Base-by-base conservation (phyloP, 148 eudicot species). In the Fallopia convolvulus region DNA sequence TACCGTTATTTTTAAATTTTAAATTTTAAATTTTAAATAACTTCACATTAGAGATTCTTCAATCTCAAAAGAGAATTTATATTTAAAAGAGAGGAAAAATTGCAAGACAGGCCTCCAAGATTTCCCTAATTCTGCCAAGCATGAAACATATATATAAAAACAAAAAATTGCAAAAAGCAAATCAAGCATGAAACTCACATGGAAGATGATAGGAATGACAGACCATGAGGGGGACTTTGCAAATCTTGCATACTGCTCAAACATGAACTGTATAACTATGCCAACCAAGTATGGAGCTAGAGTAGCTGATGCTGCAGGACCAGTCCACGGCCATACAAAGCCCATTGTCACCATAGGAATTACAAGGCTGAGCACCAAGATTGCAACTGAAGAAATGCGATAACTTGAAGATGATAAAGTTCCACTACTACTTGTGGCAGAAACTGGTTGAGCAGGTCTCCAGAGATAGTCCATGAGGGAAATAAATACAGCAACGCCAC, bases 201-300 rank as follows among this genome's bases (percentile, higher is more conserved):
- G 91, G 80, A 95, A 92, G 78, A 95, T 82, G 70, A 92, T 76
- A 11, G 97, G 97, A 88, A 95, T 91, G 82, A 88, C 97, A 74
- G 93, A 87, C 91, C 90, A 84, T 47, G 99, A 92, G 75, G 99
- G 97, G 18, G 97, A 95, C 77, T 84, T 87, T 2, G 76, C 26
- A 79, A 86, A 86, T 84, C 87, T 85, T 73, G 99, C 90, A 83
- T 92, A 95, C 82, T 90, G 99, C 96, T 95, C 97, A 66, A 95
- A 95, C 47, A 97, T 91, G 78, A 89, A 92, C 83, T 92, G 99
- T 44, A 95, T 94, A 81, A 95, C 90, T 48, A 95, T 92, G 50
- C 99, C 99, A 78, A 95, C 99, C 86, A 95, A 91, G 82, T 95
- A 95, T n/a, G 99, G 99, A 73, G 99, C 97, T 42, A 95, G 92